Base-by-base conservation (phyloP, 805 yeast genomes). In the Nadsonia fulvescens region DNA sequence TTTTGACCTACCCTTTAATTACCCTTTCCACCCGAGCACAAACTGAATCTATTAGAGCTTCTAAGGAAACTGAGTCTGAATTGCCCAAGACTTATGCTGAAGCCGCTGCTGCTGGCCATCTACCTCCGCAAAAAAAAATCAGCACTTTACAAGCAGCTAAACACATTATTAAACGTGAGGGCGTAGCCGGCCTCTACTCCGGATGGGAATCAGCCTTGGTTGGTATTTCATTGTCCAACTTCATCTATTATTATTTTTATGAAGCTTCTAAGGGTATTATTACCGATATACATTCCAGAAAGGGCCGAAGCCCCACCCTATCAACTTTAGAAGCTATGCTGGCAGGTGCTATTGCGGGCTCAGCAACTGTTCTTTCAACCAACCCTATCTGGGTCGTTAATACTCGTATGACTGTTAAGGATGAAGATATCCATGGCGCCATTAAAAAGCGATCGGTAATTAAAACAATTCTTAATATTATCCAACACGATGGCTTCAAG, bases 381-480 rank as follows among this genome's bases (percentile, higher is more conserved):
- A 82, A 82, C 47, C 95, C 95, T 13, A 69, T 79, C 38, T 82
- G 95, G 95, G 92, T 82, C 22, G 89, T 91, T 23, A 82, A 82
- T 46, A 82, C 95, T 3, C 63, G 93, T 43, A 69, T 74, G 65
- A 77, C 91, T 39, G 81, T 83, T 11, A 37, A 39, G 9, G 44
- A 40, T 23, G n/a, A n/a, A n/a, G n/a, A n/a, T n/a, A n/a, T n/a
- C n/a, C n/a, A n/a, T n/a, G 33, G 22, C 27, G 46, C 36, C 36
- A 45, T 46, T 18, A 39, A 37, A n/a, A 45, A 56, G 15, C 53
- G 54, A 23, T 46, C 63, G 16, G 68, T 83, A 2, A 37, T 76
- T 20, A 52, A 52, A 25, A 65, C 77, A 5, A 54, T 82, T 24
- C 29, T 61, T 25, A 66, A 74, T 12, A 75, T 83, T 27, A 51